Percentiles rank a stretch among this genome's conserved stretches.
These are phyloP conservation scores for Neospora caninum DNA, from an alignment of 169 alveolate species.

Conservation along the genomic window DNA sequence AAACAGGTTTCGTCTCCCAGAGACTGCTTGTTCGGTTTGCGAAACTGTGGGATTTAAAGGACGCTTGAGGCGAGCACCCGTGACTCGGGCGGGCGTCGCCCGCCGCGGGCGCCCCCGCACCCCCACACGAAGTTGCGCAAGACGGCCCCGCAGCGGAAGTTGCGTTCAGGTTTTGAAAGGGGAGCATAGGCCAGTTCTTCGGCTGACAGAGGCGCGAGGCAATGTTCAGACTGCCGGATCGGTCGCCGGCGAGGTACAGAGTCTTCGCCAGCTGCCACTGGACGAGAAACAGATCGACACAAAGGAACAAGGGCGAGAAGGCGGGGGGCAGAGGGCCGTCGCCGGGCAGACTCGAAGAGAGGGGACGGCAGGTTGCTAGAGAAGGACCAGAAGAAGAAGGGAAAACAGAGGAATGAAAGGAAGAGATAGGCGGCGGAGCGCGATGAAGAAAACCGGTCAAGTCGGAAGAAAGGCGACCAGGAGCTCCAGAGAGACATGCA, in stretches of 20 bases:
- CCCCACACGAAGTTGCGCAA: background rate
- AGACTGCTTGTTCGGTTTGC: background rate
- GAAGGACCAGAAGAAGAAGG: constrained; percentile 4
- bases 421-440: background rate
- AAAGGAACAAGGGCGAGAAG: background rate
- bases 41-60: background rate
- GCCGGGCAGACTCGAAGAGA: background rate
- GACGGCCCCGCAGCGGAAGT: background rate
- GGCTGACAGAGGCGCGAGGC: constrained; percentile 50
- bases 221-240: background rate
- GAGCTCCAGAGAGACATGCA: background rate
- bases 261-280: constrained; percentile 54
- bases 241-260: constrained; percentile 44
- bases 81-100: too few species aligned
- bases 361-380: background rate
- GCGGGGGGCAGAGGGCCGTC: background rate
- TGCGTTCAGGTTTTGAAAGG: background rate
- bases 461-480: background rate
- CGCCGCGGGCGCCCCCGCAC: background rate
- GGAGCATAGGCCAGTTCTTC: constrained; percentile 37
- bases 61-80: background rate
- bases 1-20: too few species aligned
- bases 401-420: constrained; percentile 15
- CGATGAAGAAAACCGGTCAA: too few species aligned
- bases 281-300: constrained; percentile 37